Base-by-base conservation (phyloP, 192 early-diverging fungal genomes). In the Podochytrium sp. region DNA sequence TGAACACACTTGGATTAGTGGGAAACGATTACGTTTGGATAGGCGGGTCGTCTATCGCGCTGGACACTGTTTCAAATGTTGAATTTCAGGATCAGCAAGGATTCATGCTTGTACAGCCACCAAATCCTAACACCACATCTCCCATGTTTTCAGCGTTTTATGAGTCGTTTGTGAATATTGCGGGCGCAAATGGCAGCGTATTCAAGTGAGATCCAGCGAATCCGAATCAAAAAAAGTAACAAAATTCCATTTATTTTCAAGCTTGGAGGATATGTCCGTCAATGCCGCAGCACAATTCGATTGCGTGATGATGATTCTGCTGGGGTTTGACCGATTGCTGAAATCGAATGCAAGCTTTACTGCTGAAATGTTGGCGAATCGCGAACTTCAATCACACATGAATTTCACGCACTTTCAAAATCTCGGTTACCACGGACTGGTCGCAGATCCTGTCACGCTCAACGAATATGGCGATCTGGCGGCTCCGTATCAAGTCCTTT, bases 361-460 rank as follows among this genome's bases (percentile, higher is more conserved):
- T 29, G 20, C 40, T 18, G 20, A 49, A 49, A 49, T 50, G 43
- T 34, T 66, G 27, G 43, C 39, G 18, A 29, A 18, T 7, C 18
- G 64, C 10, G 18, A 49, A 50, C n/a, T 49, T 12, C 41, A 50
- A 49, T 25, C 20, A 42, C 5, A 38, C n/a, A 53, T 53, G 50
- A 69, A 69, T 35, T 69, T 30, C 20, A 34, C 49, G 4, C n/a
- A 55, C 12, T 69, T 69, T 55, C 20, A 53, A 27, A 35, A 69
- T 69, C 29, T 69, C 12, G 52, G 52, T n/a, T 69, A 69, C 33
- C 12, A 69, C 5, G 66, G 66, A 37, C 18, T 41, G 18, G 39
- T 41, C 1, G 29, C 20, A 12, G 38, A 30, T 34, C 29, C 29
- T 49, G 23, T 35, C 10, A 34, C 35, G 6, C 52, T 69, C 10